Base-by-base conservation (phyloP, 2,329 filamentous ascomycete genomes). In the Hymenoscyphus fructigenus region DNA sequence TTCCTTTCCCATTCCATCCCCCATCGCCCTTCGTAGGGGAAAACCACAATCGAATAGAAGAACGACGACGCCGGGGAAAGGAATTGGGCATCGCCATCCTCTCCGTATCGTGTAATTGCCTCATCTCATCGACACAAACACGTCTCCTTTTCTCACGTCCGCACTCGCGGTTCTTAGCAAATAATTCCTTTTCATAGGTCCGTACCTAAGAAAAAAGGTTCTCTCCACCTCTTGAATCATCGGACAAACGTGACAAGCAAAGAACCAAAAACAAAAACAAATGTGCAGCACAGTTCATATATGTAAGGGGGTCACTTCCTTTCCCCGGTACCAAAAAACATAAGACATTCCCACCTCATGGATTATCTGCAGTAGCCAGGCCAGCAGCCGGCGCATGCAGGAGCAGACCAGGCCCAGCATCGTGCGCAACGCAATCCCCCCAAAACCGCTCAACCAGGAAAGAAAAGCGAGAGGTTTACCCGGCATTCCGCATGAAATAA, bases 31-130 rank as follows among this genome's bases (percentile, higher is more conserved):
- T 62, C 47, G 29, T 50, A 3, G 63, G 55, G 10, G 50, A 61
- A 28, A 65, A 65, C 55, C 55, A 59, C 9, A 61, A 20, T 32
- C 59, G 38, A 29, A 65, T 29, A 28, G 60, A 59, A 20, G 57
- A 56, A 20, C 59, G 63, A 6, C 59, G 60, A 32, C 59, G 59
- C 17, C 57, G 41, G 2, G 26, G 17, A 38, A 59, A 59, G 9
- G 41, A 17, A 20, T 34, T n/a, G n/a, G 23, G 29, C 32, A 59
- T 47, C 5, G 26, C 32, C 32, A 28, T 62, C 38, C 60, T 44
- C 41, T 20, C n/a, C 10, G 44, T 50, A 26, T 65, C 60, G 38
- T 47, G n/a, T 23, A 50, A 50, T 50, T 50, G 44, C 10, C 44
- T 50, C 44, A 50, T 50, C n/a, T 62, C 60, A 62, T 62, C 55